phyloP scores from a whole-genome alignment of 176 grass and related monocot genomes.

The Coix lacrymajobi region DNA sequence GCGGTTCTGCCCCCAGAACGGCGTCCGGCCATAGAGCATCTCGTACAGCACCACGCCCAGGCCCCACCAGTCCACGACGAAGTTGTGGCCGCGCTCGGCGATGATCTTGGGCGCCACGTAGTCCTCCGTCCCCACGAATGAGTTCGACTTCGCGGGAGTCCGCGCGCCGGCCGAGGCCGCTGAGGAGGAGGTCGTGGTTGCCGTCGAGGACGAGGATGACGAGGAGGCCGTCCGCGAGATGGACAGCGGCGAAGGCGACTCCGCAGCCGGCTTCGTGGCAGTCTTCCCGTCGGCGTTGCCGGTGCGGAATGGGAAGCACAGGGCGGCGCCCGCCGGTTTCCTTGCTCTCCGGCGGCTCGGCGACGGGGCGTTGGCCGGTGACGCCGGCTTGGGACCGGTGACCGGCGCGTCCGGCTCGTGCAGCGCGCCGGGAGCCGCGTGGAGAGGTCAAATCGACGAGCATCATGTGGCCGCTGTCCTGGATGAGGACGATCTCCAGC shows the following conservation, averaged over 20 bases:
- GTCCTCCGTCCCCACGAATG: conserved; percentile 97
- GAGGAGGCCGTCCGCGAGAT: conserved; percentile 42
- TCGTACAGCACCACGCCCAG: conserved; percentile 88
- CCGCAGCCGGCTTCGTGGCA: neutral
- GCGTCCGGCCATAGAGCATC: conserved; percentile 97
- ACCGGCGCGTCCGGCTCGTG: neutral
- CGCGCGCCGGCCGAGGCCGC: neutral
- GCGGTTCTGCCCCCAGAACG: conserved; percentile 85
- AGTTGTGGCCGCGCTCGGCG: conserved; percentile 78
- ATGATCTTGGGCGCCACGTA: conserved; percentile 99
- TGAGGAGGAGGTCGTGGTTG: conserved; percentile 17
- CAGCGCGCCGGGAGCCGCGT: conserved; percentile 46
- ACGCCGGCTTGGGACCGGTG: neutral
- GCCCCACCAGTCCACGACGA: conserved; percentile 94
- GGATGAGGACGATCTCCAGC: conserved; percentile 75
- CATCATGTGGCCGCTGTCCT: conserved; percentile 79
- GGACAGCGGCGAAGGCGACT: conserved; percentile 32
- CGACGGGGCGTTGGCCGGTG: conserved; percentile 7
- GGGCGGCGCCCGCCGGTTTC: neutral
- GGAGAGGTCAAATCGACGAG: conserved; percentile 91
- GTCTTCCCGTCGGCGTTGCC: neutral
- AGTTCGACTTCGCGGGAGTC: conserved; percentile 71
- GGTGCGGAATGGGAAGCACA: conserved; percentile 35
- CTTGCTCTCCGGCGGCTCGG: conserved; percentile 20
- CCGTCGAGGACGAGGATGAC: conserved; percentile 30